Base-by-base conservation (phyloP, 164 flowering plant species). In the Dillenia turbinata region DNA sequence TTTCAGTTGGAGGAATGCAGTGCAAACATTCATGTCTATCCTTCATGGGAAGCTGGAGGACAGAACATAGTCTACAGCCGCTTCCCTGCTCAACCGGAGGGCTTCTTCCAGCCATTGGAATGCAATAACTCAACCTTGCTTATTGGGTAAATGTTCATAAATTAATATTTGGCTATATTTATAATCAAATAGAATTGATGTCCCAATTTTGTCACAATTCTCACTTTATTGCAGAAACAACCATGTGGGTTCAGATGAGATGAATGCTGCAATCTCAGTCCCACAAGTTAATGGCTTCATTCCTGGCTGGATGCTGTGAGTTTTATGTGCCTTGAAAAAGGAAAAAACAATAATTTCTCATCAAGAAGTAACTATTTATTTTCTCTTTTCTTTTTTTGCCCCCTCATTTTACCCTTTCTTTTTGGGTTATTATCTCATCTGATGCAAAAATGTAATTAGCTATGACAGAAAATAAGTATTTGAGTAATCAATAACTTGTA, bases 271-370 rank as follows among this genome's bases (percentile, higher is more conserved):
- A 56, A 49, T 66, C 11, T 60, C 72, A 50, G 33, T 64, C 14
- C 83, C 81, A 56, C 70, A 78, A 56, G 70, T 71, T 40, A 72
- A 61, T 67, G 86, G 85, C 54, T 77, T 77, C 71, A 60, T 77
- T 49, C 89, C 83, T 16, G 86, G 82, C 3, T 87, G 87, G 89
- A 81, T 87, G 88, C 81, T 81, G 24, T 83, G 71, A 75, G 48
- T 43, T 22, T 49, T 15, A 59, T 33, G n/a, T 9, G 33, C 43
- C 5, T 43, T 16, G 15, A 45, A 10, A 26, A 44, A 44, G 40
- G 5, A 26, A 33, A 33, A 33, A 5, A 33, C 40, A 33, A 33
- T 33, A 33, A 33, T 33, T 33, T 33, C 40, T 33, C 4, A 33
- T 33, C 7, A 33, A 33, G 40, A 33, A 33, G 40, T 33, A 33